These are phyloP conservation scores for Westerdykella aurantiaca DNA, from an alignment of 2,329 filamentous ascomycete genomes.

Conservation along the genomic window DNA sequence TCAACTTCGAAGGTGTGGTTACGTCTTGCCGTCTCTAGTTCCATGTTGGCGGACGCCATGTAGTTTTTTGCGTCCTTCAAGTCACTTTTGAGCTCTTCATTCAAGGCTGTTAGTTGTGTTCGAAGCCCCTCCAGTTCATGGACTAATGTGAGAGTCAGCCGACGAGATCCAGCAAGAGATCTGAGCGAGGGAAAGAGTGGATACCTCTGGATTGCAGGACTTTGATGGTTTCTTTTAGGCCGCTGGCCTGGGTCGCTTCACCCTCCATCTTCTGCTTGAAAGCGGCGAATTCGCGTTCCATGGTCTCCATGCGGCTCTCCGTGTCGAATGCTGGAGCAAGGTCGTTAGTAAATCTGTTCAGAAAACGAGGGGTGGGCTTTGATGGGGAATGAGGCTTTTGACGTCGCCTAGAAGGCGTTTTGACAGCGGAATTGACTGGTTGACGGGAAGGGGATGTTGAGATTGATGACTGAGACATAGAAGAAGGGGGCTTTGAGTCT, in stretches of 20 bases:
- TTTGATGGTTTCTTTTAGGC: conserved; percentile 67
- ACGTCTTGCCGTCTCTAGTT: conserved; percentile 49
- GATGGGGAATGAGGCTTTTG: conserved; percentile 16
- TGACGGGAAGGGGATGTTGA: conserved; percentile 11
- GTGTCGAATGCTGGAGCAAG: conserved; percentile 70
- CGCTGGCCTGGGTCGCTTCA: conserved; percentile 61
- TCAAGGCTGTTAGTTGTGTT: conserved; percentile 47
- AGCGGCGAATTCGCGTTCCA: conserved; percentile 66
- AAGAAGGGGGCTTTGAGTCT: conserved; percentile 17
- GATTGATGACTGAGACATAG: conserved; percentile 15
- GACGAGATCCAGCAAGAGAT: background rate
- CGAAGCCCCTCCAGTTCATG: conserved; percentile 52
- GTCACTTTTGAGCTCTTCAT: conserved; percentile 59
- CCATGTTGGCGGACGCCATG: conserved; percentile 44
- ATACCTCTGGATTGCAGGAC: conserved; percentile 69
- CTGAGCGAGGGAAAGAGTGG: conserved; percentile 20
- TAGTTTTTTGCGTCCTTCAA: conserved; percentile 57
- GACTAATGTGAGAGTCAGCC: conserved; percentile 37
- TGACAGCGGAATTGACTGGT: background rate
- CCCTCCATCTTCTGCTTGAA: conserved; percentile 68
- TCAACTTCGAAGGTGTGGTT: conserved; percentile 49
- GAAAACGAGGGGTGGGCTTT: conserved; percentile 47
- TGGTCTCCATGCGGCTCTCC: conserved; percentile 66
- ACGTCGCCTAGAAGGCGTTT: background rate
- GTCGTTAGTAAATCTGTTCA: conserved; percentile 70